These are phyloP conservation scores for Solanum clarkiae DNA, from an alignment of 257 asterid genomes.

Conservation along the genomic window DNA sequence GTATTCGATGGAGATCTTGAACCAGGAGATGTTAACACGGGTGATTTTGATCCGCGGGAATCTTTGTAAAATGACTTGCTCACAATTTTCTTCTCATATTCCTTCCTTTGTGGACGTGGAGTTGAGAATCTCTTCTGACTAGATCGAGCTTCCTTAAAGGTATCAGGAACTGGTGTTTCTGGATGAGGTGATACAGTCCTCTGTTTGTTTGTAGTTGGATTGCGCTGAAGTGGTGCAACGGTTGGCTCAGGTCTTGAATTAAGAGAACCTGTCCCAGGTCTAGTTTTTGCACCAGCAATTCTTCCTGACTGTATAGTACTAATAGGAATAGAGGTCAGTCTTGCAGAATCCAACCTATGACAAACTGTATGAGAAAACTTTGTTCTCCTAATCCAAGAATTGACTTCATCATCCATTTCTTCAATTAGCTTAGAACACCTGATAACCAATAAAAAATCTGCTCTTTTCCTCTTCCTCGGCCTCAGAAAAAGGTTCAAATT, in stretches of 20 bases:
- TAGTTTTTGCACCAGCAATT: constrained; percentile 17
- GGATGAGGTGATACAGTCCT: constrained; percentile 58
- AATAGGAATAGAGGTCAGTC: constrained; percentile 38
- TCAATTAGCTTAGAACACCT: constrained; percentile 1
- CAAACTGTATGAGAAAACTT: constrained; percentile 75
- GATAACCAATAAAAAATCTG: background rate
- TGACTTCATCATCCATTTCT: constrained; percentile 65
- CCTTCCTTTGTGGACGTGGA: constrained; percentile 41
- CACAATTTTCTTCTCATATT: constrained; percentile 22
- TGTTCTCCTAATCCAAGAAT: constrained; percentile 87
- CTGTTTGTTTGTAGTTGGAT: constrained; percentile 26
- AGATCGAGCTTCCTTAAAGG: constrained; percentile 52
- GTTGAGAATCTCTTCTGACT: constrained; percentile 47
- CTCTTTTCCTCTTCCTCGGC: constrained; percentile 3
- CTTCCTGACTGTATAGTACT: constrained; percentile 19
- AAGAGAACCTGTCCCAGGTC: constrained; percentile 10
- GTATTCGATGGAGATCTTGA: constrained; percentile 18
- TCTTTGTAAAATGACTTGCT: constrained; percentile 24
- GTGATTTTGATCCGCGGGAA: constrained; percentile 13
- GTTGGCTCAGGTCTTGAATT: constrained; percentile 14
- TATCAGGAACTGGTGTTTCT: constrained; percentile 33
- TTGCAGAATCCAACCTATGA: constrained; percentile 61
- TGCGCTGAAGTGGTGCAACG: constrained; percentile 21
- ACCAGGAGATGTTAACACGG: constrained; percentile 5
- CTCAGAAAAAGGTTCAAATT: background rate